Evolutionary conservation across 1,139 yeast species (phyloP), one percentile per base, ranked within the genome.

Genomic region (Suhomyces bribrorum): DNA sequence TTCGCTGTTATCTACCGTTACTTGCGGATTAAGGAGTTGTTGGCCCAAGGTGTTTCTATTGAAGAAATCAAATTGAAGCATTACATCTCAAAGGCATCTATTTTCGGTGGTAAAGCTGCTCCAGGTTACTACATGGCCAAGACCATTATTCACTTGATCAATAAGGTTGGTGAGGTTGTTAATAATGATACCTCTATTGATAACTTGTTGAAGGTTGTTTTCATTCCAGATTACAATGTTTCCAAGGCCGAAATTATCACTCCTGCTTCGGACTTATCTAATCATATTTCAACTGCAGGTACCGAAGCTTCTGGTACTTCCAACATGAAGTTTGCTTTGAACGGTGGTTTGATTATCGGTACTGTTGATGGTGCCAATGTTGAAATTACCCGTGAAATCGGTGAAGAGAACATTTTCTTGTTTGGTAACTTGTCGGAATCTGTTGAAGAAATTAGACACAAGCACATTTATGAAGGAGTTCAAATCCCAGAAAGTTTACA

Each of bases 321-420:
- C 33, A 89, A 89, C 69, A 89, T 89, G 97, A 90, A 89, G 69
- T 89, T 89, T 60, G 96, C 89, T 22, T 70, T 89, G 64, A 89
- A 88, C 57, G 97, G 96, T 64, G 97, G 97, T 37, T 75, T 90
- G 50, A 86, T 89, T 51, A 83, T 89, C 53, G 97, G 97, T 59
- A 89, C 97, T 13, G 96, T 90, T 49, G 97, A 90, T 59, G 97
- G 97, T 59, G 97, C 97, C 47, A 90, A 89, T 58, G 95, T 90
- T 40, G 97, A 90, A 67, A 87, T 90, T 59, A 86, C 96, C 15
- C 79, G 96, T 54, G 97, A 90, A 66, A 80, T 87, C 52, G 96
- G 96, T 36, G 95, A 89, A 59, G 95, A 87, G 37, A 88, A 90
- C 62, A 87, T 90, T 61, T 89, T 88, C 72, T 71, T 89, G 59